Percentiles rank a stretch among this genome's conserved stretches.
These are phyloP conservation scores for Hemisphaericaspora lyxosophila DNA, from an alignment of 1,139 yeast genomes.

Conservation along the genomic window DNA sequence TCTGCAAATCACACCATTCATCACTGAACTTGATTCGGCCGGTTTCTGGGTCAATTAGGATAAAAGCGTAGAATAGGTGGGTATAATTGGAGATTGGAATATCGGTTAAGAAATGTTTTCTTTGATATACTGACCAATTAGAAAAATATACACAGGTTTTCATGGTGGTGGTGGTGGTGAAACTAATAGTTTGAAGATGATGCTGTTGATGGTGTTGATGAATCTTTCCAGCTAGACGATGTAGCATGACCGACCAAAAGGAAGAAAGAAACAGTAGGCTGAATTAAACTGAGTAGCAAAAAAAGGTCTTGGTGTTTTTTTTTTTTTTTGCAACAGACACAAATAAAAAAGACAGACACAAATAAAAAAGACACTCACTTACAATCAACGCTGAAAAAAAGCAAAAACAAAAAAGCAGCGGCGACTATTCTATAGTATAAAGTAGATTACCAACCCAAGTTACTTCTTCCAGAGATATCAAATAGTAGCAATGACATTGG, in stretches of 20 bases:
- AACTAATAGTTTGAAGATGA: neutral
- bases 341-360: too few species aligned
- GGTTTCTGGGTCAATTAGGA: slow-evolving; percentile 51
- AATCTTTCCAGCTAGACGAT: neutral
- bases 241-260: too few species aligned
- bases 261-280: too few species aligned
- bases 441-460: too few species aligned
- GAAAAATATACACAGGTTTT: slow-evolving; percentile 39
- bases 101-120: slow-evolving; percentile 64
- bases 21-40: slow-evolving; percentile 61
- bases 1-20: slow-evolving; percentile 64
- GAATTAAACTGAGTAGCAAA: too few species aligned
- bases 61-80: slow-evolving; percentile 77
- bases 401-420: too few species aligned
- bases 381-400: too few species aligned
- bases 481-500: slow-evolving; percentile 15
- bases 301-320: too few species aligned
- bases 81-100: slow-evolving; percentile 59
- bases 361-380: too few species aligned
- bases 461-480: too few species aligned
- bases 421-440: too few species aligned
- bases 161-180: slow-evolving; percentile 3
- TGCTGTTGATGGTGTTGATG: neutral
- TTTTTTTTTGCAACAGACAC: too few species aligned
- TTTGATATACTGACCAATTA: slow-evolving; percentile 73